Base-by-base conservation (phyloP, 2,329 filamentous ascomycete genomes). In the Paradendryphiella salina region DNA sequence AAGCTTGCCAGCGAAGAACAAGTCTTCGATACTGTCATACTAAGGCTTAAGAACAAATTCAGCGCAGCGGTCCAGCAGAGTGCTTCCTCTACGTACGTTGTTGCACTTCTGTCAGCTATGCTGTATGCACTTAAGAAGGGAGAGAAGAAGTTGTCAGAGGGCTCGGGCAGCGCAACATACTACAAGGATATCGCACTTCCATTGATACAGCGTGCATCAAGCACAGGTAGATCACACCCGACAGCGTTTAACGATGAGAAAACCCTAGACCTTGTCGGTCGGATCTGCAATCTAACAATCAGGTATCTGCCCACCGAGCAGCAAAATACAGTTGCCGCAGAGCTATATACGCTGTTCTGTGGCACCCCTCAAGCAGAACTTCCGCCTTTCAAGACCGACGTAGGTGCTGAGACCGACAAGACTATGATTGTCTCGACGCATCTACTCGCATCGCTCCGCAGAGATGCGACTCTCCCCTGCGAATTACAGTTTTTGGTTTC, bases 1-100 rank as follows among this genome's bases (percentile, higher is more conserved):
- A 83, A 85, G 59, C 79, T 88, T 15, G 84, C 82, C 46, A 76
- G 78, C 9, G 85, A 87, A 63, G 78, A 80, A 53, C 79, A 84
- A 31, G 77, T 87, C 10, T 86, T 87, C 54, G 81, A 85, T 52
- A 86, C 84, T 0, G 73, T 88, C 7, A 78, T 86, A 28, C 74
- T 85, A 33, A 77, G 84, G 23, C 71, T 88, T 21, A 80, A 86
- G 66, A 86, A 82, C 73, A 87, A 85, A 60, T 72, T 87, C 21
- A 79, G 81, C 41, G 70, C 80, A 13, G 76, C 85, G 31, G 75
- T 85, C 21, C 76, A 80, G 49, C 80, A 80, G 56, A 71, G 75
- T 23, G 75, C 79, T 3, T 76, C 79, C 10, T 73, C 77, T 5
- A 71, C 73, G 3, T 87, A 87, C 61, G 77, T 84, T n/a, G 75